Conservation (phyloP, 306 rosid species). For the Arachis stenosperma region DNA sequence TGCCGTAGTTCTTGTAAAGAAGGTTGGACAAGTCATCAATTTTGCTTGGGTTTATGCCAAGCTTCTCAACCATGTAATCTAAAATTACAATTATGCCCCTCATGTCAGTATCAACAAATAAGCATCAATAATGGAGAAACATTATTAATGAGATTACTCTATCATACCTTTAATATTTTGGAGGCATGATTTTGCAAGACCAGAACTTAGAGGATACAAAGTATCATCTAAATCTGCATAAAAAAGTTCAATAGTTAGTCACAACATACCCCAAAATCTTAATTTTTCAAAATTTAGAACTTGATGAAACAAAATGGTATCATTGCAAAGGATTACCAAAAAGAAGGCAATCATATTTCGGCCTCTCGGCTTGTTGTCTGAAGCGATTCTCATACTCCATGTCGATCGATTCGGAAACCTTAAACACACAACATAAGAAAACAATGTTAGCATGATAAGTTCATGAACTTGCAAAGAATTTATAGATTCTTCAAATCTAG, state of each 20-base stretch:
- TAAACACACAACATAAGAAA: slow-evolving; percentile 27
- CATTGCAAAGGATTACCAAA: slow-evolving; percentile 65
- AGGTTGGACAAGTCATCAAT: slow-evolving; percentile 69
- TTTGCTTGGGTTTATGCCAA: slow-evolving; percentile 74
- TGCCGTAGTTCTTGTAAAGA: slow-evolving; percentile 91
- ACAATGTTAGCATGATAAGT: slow-evolving; percentile 36
- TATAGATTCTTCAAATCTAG: slow-evolving; percentile 36
- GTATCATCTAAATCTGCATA: slow-evolving; percentile 95
- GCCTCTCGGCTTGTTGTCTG: slow-evolving; percentile 70
- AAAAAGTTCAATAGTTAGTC: slow-evolving; percentile 9
- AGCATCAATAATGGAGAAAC: slow-evolving; percentile 5
- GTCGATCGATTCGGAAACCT: slow-evolving; percentile 37
- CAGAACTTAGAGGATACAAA: slow-evolving; percentile 81
- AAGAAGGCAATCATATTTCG: slow-evolving; percentile 88
- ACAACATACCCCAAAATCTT: slow-evolving; percentile 23
- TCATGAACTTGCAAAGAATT: slow-evolving; percentile 30
- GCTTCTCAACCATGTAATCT: slow-evolving; percentile 91
- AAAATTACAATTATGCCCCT: slow-evolving; percentile 25
- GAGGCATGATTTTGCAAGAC: slow-evolving; percentile 66
- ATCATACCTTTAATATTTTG: slow-evolving; percentile 75
- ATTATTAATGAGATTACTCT: not conserved
- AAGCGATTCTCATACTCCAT: slow-evolving; percentile 77
- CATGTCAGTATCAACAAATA: slow-evolving; percentile 6
- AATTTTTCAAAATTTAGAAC: not conserved
- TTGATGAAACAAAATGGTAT: not conserved